A percentile compares a stretch with the other conserved stretches of the same genome.
Evolutionary conservation across 352 stramenopile genomes (phyloP).

Genomic region (Globisporangium cederbergense): DNA sequence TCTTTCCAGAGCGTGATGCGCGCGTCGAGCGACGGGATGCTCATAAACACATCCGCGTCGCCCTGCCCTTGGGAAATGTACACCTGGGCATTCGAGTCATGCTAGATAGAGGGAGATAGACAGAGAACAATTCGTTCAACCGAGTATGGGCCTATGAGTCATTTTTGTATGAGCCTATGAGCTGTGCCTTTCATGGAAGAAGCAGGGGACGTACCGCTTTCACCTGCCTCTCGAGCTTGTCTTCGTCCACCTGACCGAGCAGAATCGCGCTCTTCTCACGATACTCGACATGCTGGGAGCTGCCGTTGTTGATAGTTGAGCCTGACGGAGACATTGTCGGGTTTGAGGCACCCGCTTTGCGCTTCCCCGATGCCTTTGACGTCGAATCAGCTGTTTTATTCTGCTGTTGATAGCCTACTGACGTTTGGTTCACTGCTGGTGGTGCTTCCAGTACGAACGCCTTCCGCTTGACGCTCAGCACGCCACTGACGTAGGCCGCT

Average conservation of each 20-base stretch:
- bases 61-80: conserved; percentile 80
- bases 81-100: conserved; percentile 62
- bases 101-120: conserved; percentile 25
- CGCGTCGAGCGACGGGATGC: conserved; percentile 71
- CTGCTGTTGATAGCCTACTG: neutral
- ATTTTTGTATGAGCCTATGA: neutral
- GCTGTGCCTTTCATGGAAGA: neutral
- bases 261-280: conserved; percentile 58
- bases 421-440: neutral
- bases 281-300: conserved; percentile 42
- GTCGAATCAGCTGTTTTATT: neutral
- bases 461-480: conserved; percentile 55
- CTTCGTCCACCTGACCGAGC: conserved; percentile 73
- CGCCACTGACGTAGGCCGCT: conserved; percentile 50
- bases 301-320: neutral
- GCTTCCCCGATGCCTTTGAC: conserved; percentile 9
- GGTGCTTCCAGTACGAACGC: conserved; percentile 51
- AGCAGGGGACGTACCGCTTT: conserved; percentile 41
- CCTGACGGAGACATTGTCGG: conserved; percentile 2
- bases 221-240: conserved; percentile 72
- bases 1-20: conserved; percentile 79
- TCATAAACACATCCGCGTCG: conserved; percentile 79
- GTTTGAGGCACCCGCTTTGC: conserved; percentile 11
- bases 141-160: neutral
- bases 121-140: neutral